phyloP scores from a whole-genome alignment of 2,329 filamentous ascomycete genomes.

The Chaetomium sp. region DNA sequence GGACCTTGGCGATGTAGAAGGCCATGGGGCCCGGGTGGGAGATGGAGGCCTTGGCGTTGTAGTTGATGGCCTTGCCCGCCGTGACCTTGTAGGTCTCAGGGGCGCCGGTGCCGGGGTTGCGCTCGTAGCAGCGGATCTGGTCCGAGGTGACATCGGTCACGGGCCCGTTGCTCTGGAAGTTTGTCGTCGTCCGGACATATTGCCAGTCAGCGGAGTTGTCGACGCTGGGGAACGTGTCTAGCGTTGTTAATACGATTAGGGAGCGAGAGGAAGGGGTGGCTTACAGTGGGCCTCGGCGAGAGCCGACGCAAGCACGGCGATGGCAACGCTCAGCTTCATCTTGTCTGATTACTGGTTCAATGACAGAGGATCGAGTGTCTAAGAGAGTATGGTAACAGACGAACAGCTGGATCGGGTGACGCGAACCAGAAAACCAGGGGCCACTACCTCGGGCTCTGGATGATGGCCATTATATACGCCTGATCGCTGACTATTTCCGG shows the following conservation, averaged over 20 bases:
- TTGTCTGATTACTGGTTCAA: not conserved
- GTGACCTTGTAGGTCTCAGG: conserved; percentile 47
- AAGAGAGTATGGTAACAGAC: not conserved
- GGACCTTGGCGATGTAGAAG: conserved; percentile 47
- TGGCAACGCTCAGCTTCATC: conserved; percentile 36
- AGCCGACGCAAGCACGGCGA: conserved; percentile 33
- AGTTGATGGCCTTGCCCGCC: conserved; percentile 49
- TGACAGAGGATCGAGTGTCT: not conserved
- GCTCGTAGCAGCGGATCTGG: conserved; percentile 56
- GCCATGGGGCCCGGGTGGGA: conserved; percentile 47
- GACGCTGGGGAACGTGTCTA: conserved; percentile 49
- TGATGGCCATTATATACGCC: conserved; percentile 4
- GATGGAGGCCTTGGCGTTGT: conserved; percentile 47
- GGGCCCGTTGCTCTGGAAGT: conserved; percentile 53
- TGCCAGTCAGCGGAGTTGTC: conserved; percentile 48
- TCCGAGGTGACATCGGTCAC: conserved; percentile 51
- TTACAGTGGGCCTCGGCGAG: conserved; percentile 46
- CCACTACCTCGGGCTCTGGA: not conserved
- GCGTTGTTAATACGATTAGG: not conserved
- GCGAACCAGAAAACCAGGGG: not conserved
- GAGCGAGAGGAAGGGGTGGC: conserved; percentile 14
- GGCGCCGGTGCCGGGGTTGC: conserved; percentile 44
- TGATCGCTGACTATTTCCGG: not conserved
- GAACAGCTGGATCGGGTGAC: not conserved
- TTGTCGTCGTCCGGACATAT: conserved; percentile 51